phyloP scores from a whole-genome alignment of 768 basidiomycete genomes.

The Mycena filopes region DNA sequence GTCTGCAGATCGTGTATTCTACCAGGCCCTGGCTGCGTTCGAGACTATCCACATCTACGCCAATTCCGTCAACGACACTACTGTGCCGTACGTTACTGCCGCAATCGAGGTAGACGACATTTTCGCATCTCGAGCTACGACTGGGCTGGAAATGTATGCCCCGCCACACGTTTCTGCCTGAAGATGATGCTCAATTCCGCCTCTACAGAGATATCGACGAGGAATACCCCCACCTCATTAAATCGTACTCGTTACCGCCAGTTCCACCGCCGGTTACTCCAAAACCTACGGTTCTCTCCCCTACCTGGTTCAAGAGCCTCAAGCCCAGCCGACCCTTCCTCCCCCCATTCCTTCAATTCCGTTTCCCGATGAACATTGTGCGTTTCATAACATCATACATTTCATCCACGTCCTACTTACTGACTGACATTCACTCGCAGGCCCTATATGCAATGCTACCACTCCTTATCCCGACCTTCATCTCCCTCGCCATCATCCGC shows the following conservation, averaged over 20 bases:
- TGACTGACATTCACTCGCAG: slow-evolving; percentile 44
- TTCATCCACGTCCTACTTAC: background rate
- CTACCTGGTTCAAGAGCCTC: slow-evolving; percentile 56
- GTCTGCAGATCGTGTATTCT: slow-evolving; percentile 74
- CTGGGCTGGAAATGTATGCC: slow-evolving; percentile 71
- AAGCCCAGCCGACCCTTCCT: slow-evolving; percentile 56
- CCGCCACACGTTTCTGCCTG: slow-evolving; percentile 1
- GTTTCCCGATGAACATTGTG: slow-evolving; percentile 80
- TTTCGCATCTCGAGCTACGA: slow-evolving; percentile 64
- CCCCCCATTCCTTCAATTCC: slow-evolving; percentile 67
- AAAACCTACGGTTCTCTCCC: slow-evolving; percentile 53
- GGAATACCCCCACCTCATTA: slow-evolving; percentile 66
- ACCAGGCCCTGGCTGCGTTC: slow-evolving; percentile 75
- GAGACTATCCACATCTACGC: slow-evolving; percentile 81
- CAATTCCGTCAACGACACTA: slow-evolving; percentile 82
- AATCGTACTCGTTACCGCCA: slow-evolving; percentile 58
- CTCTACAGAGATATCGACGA: slow-evolving; percentile 62
- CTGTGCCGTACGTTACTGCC: slow-evolving; percentile 86
- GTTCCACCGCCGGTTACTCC: slow-evolving; percentile 52
- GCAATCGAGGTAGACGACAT: slow-evolving; percentile 76
- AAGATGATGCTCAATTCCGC: slow-evolving; percentile 8
- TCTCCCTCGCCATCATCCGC: slow-evolving; percentile 65
- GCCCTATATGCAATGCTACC: slow-evolving; percentile 67
- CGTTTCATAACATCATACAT: slow-evolving; percentile 74
- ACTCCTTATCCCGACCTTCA: slow-evolving; percentile 67